Base-by-base conservation (phyloP, 768 basidiomycete species). In the Sistotremastrum niveocremeum region DNA sequence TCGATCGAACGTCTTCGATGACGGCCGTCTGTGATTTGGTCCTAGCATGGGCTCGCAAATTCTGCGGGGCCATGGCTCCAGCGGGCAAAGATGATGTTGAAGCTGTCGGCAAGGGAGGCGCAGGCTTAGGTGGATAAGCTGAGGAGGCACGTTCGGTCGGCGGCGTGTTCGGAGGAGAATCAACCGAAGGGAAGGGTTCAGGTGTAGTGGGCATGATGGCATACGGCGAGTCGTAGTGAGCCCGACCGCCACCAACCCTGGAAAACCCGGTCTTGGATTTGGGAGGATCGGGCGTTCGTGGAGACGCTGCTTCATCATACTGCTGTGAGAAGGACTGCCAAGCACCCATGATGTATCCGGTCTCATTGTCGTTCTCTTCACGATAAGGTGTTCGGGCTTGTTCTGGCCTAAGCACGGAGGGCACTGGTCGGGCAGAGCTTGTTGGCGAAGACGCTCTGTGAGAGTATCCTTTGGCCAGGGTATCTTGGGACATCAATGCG, bases 281-380 rank as follows among this genome's bases (percentile, higher is more conserved):
- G 4, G 53, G 52, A 0, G 50, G 42, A 30, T 58, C 51, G 52
- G 8, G 58, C 5, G 45, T 9, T 31, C 39, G 12, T 11, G 47
- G 29, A 30, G 52, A 48, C 12, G 50, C 29, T 6, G 45, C 20
- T 20, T 20, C 20, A 20, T 20, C 20, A 20, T 20, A 20, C 20
- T 20, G 59, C 5, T 71, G 65, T 0, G 75, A 75, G 66, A 76
- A 84, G 31, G 80, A 76, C 52, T 82, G 79, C 87, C 89, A 94
- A n/a, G 93, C 87, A 37, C 81, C 82, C 88, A 97, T 94, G 57
- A 97, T 95, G 52, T 70, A 84, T 8, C 86, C 83, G 46, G 66
- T 71, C 51, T 85, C 85, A 54, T 83, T 83, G 49, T 87, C 85
- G 52, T 73, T 81, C 38, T 87, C 82, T 56, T 87, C 83, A 51